Evolutionary conservation across 2,329 filamentous ascomycete genomes (phyloP).

Genomic region (Didymella glomerata): DNA sequence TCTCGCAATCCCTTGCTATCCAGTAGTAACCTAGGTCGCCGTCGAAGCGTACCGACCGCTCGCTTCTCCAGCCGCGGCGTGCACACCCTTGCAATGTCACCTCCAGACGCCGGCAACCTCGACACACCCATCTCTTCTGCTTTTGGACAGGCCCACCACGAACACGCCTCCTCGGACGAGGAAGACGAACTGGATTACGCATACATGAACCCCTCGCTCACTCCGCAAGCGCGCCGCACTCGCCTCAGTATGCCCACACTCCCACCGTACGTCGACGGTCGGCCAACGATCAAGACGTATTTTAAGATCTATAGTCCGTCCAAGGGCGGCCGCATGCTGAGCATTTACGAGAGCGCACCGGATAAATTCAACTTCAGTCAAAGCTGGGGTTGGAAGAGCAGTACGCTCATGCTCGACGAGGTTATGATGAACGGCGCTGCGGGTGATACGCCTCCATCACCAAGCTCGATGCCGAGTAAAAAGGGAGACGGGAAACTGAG

Average conservation of each 20-base stretch:
- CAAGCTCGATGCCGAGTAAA: constrained; percentile 32
- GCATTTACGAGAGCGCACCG: constrained; percentile 66
- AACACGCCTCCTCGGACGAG: constrained; percentile 39
- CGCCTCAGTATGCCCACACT: constrained; percentile 52
- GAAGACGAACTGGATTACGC: constrained; percentile 34
- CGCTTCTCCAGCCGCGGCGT: constrained; percentile 29
- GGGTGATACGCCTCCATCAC: constrained; percentile 19
- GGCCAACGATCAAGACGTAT: constrained; percentile 67
- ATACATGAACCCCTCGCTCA: constrained; percentile 41
- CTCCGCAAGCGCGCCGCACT: constrained; percentile 29
- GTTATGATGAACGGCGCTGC: constrained; percentile 29
- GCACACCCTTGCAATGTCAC: constrained; percentile 26
- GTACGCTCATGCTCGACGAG: constrained; percentile 65
- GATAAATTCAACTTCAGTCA: constrained; percentile 68
- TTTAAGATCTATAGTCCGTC: constrained; percentile 69
- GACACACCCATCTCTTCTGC: constrained; percentile 34
- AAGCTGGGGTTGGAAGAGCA: constrained; percentile 69
- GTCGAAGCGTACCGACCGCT: constrained; percentile 28
- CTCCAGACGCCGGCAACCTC: constrained; percentile 23
- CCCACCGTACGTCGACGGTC: constrained; percentile 63
- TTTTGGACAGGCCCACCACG: constrained; percentile 30
- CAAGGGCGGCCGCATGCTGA: constrained; percentile 65
- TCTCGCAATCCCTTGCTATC: constrained; percentile 35
- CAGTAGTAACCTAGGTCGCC: constrained; percentile 28
- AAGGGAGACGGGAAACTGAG: constrained; percentile 61